phyloP scores from a whole-genome alignment of 768 basidiomycete species.

The Kondoa subrosea region DNA sequence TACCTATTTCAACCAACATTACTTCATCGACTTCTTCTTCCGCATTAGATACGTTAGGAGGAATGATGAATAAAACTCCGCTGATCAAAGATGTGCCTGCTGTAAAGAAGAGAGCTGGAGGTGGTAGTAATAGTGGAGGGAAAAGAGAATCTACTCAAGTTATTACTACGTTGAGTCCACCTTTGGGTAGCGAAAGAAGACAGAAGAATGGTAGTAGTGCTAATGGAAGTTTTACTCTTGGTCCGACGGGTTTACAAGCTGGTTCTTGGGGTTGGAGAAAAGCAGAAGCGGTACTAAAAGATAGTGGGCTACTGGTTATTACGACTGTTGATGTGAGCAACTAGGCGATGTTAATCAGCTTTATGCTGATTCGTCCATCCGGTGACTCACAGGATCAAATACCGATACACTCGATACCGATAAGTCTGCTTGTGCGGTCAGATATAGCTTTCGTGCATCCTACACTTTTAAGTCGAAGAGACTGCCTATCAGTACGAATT shows the following conservation, averaged over 20 bases:
- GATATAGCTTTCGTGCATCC: conserved; percentile 61
- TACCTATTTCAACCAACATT: background rate
- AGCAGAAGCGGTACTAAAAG: background rate
- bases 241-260: background rate
- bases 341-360: background rate
- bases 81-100: background rate
- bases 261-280: background rate
- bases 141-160: background rate
- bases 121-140: too few species aligned
- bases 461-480: conserved; percentile 58
- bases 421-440: conserved; percentile 53
- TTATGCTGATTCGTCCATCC: background rate
- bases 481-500: conserved; percentile 47
- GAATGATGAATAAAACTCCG: background rate
- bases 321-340: conserved; percentile 1
- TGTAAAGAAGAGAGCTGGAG: background rate
- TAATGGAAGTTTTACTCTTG: background rate
- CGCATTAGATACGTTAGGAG: background rate
- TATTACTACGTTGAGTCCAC: background rate
- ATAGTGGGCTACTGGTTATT: background rate
- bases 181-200: background rate
- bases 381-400: background rate
- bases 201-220: background rate
- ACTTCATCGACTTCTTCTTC: background rate
- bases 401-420: conserved; percentile 29